A percentile compares a stretch with the other conserved stretches of the same genome.
Evolutionary conservation across 306 rosid genomes (phyloP).

Genomic region (Dryas drummondii): DNA sequence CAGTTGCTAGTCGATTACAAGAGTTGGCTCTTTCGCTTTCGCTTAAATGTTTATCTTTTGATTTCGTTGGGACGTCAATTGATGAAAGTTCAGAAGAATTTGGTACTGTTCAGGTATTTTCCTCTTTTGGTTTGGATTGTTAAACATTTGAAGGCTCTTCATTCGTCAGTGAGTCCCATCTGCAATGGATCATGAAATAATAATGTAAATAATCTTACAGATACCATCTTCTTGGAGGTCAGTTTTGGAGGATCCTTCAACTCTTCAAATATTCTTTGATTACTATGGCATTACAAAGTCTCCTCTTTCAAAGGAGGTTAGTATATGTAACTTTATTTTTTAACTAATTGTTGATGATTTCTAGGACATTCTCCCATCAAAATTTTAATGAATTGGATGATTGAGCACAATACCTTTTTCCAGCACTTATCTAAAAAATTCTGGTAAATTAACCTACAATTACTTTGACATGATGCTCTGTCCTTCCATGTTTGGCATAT

Average conservation of each 20-base stretch:
- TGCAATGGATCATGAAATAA: slow-evolving; percentile 25
- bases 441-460: neutral
- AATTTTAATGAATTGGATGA: neutral
- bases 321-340: slow-evolving; percentile 29
- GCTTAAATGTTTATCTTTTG: slow-evolving; percentile 90
- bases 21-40: slow-evolving; percentile 96
- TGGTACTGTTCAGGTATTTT: slow-evolving; percentile 93
- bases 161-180: slow-evolving; percentile 15
- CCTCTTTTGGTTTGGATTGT: slow-evolving; percentile 10
- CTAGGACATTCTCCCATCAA: neutral
- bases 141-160: slow-evolving; percentile 23
- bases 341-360: neutral
- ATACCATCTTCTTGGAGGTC: slow-evolving; percentile 94
- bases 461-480: neutral
- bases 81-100: slow-evolving; percentile 99
- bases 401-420: neutral
- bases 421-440: neutral
- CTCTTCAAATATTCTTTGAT: slow-evolving; percentile 87
- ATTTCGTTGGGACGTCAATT: slow-evolving; percentile 95
- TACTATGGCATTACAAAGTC: slow-evolving; percentile 82
- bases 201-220: slow-evolving; percentile 46
- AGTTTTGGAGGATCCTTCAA: slow-evolving; percentile 88
- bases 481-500: neutral
- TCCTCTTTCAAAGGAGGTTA: slow-evolving; percentile 97
- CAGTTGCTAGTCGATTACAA: slow-evolving; percentile 84